Base-by-base conservation (phyloP, 345 rosid genomes). In the Turnera subulata region DNA sequence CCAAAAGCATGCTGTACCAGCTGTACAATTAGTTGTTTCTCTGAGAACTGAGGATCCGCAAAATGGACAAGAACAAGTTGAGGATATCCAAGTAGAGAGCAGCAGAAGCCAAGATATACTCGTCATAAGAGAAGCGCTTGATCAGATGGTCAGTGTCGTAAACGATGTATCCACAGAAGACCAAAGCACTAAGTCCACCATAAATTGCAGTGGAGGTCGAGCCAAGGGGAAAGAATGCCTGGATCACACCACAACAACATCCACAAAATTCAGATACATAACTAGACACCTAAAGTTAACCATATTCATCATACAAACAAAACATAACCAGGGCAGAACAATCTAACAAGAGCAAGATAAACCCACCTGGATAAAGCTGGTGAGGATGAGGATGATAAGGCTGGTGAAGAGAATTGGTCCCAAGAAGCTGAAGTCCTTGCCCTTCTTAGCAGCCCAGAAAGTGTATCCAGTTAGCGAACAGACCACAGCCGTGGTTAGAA, bases 391-490 rank as follows among this genome's bases (percentile, higher is more conserved):
- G 55, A 89, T 75, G 42, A 83, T 57, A 53, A 89, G 96, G 61
- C 89, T 67, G 48, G 97, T 92, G 86, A 92, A 92, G 50, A 92
- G 67, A 67, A 92, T 75, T 32, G 97, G 98, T 72, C 89, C 94
- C 51, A 92, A 82, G 68, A 74, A 89, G 72, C 93, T 85, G 70
- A 92, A 92, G 64, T 92, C 98, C 73, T 84, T 78, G 70, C 98
- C 98, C 66, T 78, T 92, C 94, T 82, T 92, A 15, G 98, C 65
- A 17, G 98, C 98, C 97, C 96, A 92, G 88, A 92, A 92, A 58
- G 98, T 86, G 77, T 92, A 92, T 6, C 76, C 98, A 37, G 98
- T 89, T 50, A 89, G 73, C 55, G 95, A 80, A 22, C 55, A 75
- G 12, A 89, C 98, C 72, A 92, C 95, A 6, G 86, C 89, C 1